Conservation (phyloP, 306 rosid genomes). For the Quercus mongolica region DNA sequence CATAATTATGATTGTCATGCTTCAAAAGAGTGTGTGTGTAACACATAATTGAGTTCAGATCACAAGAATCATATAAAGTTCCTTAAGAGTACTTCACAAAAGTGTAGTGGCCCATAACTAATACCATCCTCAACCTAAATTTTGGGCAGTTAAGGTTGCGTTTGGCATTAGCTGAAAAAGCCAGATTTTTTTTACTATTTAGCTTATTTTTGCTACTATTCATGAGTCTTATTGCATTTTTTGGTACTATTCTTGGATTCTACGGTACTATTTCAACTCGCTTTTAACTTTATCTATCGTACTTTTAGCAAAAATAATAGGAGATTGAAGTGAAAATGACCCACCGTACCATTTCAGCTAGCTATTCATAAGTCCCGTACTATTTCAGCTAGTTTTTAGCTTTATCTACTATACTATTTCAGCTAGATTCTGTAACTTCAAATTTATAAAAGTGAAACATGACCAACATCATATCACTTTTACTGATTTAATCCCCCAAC, state of each 20-base stretch:
- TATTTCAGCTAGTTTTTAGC: too few relatives aligned
- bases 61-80: neutral
- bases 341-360: too few relatives aligned
- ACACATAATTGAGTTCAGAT: neutral
- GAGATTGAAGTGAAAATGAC: too few relatives aligned
- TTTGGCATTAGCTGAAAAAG: too few relatives aligned
- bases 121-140: neutral
- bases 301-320: too few relatives aligned
- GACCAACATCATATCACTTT: neutral
- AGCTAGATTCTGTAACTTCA: too few relatives aligned
- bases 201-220: too few relatives aligned
- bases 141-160: neutral
- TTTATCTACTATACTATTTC: too few relatives aligned
- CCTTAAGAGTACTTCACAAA: too few relatives aligned
- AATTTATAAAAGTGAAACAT: neutral
- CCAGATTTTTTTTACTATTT: too few relatives aligned
- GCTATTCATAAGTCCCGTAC: accelerated
- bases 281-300: accelerated
- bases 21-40: neutral
- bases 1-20: neutral
- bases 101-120: neutral
- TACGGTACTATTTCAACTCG: accelerated
- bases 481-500: neutral
- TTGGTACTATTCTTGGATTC: accelerated
- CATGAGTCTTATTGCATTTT: accelerated